A percentile compares a stretch with the other conserved stretches of the same genome.
Conservation (phyloP, 78 protist genomes). For the Bigelowiella natans region DNA sequence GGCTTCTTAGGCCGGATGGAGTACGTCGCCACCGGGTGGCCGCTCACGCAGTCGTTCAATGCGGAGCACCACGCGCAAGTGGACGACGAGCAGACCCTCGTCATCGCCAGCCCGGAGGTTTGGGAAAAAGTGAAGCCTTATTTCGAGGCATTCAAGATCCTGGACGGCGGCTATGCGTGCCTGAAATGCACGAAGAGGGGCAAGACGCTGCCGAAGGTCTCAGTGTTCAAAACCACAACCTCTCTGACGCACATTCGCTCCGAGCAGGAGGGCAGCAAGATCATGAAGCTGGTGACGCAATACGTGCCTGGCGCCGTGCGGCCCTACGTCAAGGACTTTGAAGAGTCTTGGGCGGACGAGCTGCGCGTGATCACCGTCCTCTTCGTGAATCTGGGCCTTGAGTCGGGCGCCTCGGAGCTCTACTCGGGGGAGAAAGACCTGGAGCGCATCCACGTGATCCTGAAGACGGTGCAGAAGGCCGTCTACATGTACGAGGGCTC, state of each 20-base stretch:
- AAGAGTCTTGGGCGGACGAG: constrained; percentile 17
- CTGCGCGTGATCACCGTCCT: not conserved
- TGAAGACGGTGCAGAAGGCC: not conserved
- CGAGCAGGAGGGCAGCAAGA: not conserved
- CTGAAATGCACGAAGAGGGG: not conserved
- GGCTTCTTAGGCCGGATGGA: not conserved
- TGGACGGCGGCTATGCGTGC: not conserved
- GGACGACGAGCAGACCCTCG: not conserved
- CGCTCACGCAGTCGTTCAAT: not conserved
- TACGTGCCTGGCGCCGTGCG: constrained; percentile 3
- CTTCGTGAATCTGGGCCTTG: not conserved
- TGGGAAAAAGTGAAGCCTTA: not conserved
- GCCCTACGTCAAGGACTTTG: not conserved
- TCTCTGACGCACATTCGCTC: not conserved
- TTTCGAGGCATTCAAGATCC: not conserved
- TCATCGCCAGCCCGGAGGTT: not conserved
- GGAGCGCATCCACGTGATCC: not conserved
- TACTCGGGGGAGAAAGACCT: not conserved
- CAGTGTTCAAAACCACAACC: not conserved
- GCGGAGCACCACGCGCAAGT: not conserved
- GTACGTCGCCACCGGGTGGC: constrained; percentile 2
- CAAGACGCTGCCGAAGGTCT: not conserved
- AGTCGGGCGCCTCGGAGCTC: not conserved
- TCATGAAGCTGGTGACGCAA: not conserved
- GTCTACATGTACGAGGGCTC: constrained; percentile 30